These are phyloP conservation scores for Calonectria henricotiae DNA, from an alignment of 2,329 filamentous ascomycete species.

Conservation along the genomic window DNA sequence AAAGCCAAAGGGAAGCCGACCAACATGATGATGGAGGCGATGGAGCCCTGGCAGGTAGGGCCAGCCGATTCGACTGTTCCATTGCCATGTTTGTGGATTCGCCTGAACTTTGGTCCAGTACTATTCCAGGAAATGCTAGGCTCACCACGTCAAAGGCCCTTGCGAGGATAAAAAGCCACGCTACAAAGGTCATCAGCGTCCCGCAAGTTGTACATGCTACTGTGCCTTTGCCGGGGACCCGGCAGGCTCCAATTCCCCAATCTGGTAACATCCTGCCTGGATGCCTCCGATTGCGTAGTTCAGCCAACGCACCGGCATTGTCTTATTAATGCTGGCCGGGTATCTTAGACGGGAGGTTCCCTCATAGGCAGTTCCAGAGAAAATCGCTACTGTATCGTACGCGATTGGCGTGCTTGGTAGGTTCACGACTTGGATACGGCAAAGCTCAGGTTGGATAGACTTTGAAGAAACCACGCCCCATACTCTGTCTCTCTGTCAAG, in stretches of 20 bases:
- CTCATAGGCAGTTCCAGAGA: not conserved
- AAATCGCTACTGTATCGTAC: not conserved
- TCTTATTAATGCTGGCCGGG: slow-evolving; percentile 10
- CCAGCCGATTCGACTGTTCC: slow-evolving; percentile 4
- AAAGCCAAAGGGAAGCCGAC: not conserved
- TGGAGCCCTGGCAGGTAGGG: not conserved
- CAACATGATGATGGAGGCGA: slow-evolving; percentile 20
- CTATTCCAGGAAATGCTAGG: slow-evolving; percentile 4
- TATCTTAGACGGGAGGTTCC: not conserved
- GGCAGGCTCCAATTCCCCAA: slow-evolving; percentile 43
- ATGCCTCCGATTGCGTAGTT: slow-evolving; percentile 40
- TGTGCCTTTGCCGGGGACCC: slow-evolving; percentile 46
- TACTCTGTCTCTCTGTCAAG: slow-evolving; percentile 18
- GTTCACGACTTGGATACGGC: not conserved
- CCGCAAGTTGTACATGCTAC: slow-evolving; percentile 37
- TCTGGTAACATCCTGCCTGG: slow-evolving; percentile 45
- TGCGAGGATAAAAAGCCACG: slow-evolving; percentile 32
- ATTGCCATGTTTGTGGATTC: slow-evolving; percentile 13
- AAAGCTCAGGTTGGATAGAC: not conserved
- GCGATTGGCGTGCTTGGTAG: not conserved
- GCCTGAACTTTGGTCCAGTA: slow-evolving; percentile 18
- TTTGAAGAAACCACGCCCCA: not conserved
- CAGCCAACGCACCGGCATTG: slow-evolving; percentile 29
- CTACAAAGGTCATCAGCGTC: slow-evolving; percentile 34
- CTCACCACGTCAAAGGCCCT: slow-evolving; percentile 27